phyloP scores from a whole-genome alignment of 305 asterid genomes.

The Solanum hybrid region DNA sequence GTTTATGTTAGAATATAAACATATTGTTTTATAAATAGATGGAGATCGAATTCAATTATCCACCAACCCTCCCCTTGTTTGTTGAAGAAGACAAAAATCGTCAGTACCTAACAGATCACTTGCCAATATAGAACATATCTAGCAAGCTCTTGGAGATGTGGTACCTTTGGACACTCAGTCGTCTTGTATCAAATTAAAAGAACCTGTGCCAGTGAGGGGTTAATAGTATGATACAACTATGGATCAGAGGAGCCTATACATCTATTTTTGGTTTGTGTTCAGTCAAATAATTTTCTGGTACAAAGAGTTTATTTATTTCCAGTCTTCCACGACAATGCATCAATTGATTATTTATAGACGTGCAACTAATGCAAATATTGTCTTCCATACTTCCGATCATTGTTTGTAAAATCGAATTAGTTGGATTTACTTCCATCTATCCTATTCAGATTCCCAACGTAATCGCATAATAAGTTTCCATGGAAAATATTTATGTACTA shows the following conservation, averaged over 20 bases:
- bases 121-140: background rate
- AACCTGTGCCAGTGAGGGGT: background rate
- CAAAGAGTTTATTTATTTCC: background rate
- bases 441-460: background rate
- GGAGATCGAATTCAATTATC: background rate
- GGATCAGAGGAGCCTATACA: background rate
- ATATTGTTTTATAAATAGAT: background rate
- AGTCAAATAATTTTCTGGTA: background rate
- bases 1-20: background rate
- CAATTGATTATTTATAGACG: background rate
- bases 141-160: background rate
- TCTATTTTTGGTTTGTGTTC: background rate
- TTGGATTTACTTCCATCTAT: background rate
- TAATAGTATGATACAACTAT: background rate
- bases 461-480: background rate
- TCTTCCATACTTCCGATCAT: background rate
- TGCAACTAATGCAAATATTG: background rate
- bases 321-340: background rate
- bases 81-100: background rate
- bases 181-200: background rate
- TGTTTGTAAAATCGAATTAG: background rate
- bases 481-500: background rate
- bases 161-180: background rate
- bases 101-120: background rate
- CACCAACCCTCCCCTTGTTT: background rate